Percentiles rank a stretch among this genome's conserved stretches.
phyloP scores from a whole-genome alignment of 306 rosid genomes.

The Crotalaria pallida region DNA sequence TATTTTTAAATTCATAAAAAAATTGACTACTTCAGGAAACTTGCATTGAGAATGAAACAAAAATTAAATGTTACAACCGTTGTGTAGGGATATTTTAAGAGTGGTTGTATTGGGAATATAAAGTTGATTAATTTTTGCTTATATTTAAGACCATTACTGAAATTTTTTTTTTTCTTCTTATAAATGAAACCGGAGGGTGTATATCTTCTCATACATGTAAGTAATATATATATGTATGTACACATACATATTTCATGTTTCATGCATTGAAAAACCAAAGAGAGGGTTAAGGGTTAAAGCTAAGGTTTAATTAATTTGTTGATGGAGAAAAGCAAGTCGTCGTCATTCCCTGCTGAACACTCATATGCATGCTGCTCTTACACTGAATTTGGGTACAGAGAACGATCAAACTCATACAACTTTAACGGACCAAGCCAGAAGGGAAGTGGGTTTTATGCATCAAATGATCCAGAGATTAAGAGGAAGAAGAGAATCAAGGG shows the following conservation, averaged over 20 bases:
- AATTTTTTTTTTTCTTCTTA: too few relatives aligned
- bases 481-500: slow-evolving; percentile 77
- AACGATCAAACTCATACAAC: slow-evolving; percentile 48
- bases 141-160: too few relatives aligned
- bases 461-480: slow-evolving; percentile 58
- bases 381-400: slow-evolving; percentile 48
- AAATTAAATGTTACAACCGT: too few relatives aligned
- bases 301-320: neutral
- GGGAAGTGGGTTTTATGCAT: slow-evolving; percentile 47
- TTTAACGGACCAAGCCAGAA: slow-evolving; percentile 59
- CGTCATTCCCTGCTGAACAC: slow-evolving; percentile 48
- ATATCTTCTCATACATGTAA: too few relatives aligned
- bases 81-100: too few relatives aligned
- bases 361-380: slow-evolving; percentile 42
- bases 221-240: too few relatives aligned
- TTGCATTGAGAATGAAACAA: too few relatives aligned
- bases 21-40: too few relatives aligned
- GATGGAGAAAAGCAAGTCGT: slow-evolving; percentile 72
- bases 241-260: slow-evolving; percentile 6
- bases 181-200: too few relatives aligned
- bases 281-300: neutral
- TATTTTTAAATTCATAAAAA: too few relatives aligned
- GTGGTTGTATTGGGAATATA: too few relatives aligned
- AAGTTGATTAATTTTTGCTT: too few relatives aligned
- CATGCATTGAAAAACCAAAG: slow-evolving; percentile 15